Base-by-base conservation (phyloP, 805 yeast genomes). In the Isabelozyma heimii region DNA sequence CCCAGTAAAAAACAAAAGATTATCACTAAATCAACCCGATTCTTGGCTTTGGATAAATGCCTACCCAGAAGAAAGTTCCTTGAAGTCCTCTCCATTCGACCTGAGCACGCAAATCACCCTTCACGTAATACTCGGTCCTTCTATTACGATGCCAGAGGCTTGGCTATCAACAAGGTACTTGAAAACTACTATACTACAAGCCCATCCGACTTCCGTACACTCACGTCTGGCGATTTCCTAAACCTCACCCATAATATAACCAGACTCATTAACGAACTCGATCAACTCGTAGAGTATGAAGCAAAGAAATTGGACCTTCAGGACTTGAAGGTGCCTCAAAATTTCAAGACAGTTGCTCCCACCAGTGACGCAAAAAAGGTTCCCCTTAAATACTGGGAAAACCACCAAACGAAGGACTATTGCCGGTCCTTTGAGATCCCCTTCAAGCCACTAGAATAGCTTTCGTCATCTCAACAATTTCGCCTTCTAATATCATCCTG, bases 21-120 rank as follows among this genome's bases (percentile, higher is more conserved):
- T 4, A 13, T 10, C 33, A 2, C 37, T 50, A 37, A 45, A 37
- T 15, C 8, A 28, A 82, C 86, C 2, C 58, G 65, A 12, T 92
- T 91, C 57, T 65, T 89, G 28, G 94, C 98, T 0, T 72, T 92
- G 26, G 97, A 91, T 62, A 92, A 92, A 64, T 89, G 96, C 57
- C 69, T 87, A 1, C 89, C 90, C 1, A 67, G 75, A 14, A 70
- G 96, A 17, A 59, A 70, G 20, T 89, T 77, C 59, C 53, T 90
- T 8, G 85, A 85, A 49, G 56, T 79, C 4, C 20, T 83, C 35
- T 30, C 17, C 15, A 15, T 14, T n/a, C 10, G 17, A 1, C 17
- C 40, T 13, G 40, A 37, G 16, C 40, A 37, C 17, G 6, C 24
- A 20, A 1, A 20, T 20, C 24, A 20, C 24, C 24, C 24, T 20